Percentiles rank a stretch among this genome's conserved stretches.
These are phyloP conservation scores for Solanum gandarillasii DNA, from an alignment of 257 asterid species.

Conservation along the genomic window DNA sequence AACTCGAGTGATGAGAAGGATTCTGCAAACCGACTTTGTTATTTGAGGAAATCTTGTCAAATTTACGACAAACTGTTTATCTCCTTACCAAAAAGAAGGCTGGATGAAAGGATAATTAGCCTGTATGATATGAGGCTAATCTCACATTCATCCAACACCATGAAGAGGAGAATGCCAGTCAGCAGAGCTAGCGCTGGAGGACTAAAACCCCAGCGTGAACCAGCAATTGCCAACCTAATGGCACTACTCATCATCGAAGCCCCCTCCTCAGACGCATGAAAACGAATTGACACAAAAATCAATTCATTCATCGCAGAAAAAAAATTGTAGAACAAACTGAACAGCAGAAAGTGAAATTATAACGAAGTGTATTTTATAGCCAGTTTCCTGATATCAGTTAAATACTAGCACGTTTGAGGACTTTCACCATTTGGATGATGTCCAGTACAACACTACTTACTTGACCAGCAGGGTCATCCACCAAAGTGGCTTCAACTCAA, in stretches of 20 bases:
- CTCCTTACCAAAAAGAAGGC: neutral
- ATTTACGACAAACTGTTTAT: neutral
- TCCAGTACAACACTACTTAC: neutral
- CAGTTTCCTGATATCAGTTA: neutral
- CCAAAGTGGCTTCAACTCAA: neutral
- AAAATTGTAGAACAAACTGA: neutral
- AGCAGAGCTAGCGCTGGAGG: neutral
- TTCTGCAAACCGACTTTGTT: neutral
- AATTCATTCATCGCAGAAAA: neutral
- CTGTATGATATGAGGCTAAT: neutral
- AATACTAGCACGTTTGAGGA: neutral
- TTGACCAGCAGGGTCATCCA: neutral
- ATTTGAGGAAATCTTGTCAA: neutral
- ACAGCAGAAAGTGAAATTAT: neutral
- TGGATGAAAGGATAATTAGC: neutral
- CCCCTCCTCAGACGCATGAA: neutral
- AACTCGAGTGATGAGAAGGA: neutral
- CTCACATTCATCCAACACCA: neutral
- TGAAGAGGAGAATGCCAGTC: neutral
- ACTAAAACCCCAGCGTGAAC: neutral
- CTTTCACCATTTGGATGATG: neutral
- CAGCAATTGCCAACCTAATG: neutral
- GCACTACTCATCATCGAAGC: neutral
- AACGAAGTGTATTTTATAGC: neutral
- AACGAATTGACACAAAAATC: neutral